A percentile compares a stretch with the other conserved stretches of the same genome.
Evolutionary conservation across 495 filamentous ascomycete species (phyloP).

Genomic region (Hypoxylon lenormandii): DNA sequence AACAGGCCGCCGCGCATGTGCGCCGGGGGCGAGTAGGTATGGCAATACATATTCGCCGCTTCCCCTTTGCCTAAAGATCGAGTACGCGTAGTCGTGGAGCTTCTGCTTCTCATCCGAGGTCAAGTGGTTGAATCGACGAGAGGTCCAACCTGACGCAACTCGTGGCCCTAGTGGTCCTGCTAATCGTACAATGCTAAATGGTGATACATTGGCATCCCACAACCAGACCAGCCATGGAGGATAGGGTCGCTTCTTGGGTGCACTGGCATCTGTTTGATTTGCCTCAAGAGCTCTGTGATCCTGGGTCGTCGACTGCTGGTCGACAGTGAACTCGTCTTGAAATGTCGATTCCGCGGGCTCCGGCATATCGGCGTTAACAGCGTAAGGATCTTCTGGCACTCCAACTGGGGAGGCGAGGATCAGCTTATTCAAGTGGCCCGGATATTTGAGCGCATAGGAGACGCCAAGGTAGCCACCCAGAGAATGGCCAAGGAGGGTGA

Average conservation of each 20-base stretch:
- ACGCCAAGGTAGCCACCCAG: constrained; percentile 94
- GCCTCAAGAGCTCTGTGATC: constrained; percentile 38
- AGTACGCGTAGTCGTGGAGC: constrained; percentile 91
- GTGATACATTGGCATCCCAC: constrained; percentile 97
- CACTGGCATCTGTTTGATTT: constrained; percentile 43
- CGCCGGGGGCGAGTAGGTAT: constrained; percentile 92
- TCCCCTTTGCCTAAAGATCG: constrained; percentile 91
- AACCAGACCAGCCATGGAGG: constrained; percentile 89
- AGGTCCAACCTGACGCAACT: constrained; percentile 94
- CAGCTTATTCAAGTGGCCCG: constrained; percentile 91
- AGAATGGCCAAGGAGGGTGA: constrained; percentile 92
- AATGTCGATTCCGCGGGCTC: constrained; percentile 76
- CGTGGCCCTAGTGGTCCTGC: constrained; percentile 91
- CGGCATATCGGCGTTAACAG: constrained; percentile 82
- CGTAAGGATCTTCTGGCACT: constrained; percentile 94
- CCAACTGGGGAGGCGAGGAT: constrained; percentile 94
- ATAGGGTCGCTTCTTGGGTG: constrained; percentile 66
- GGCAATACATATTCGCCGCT: constrained; percentile 93
- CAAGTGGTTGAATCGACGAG: constrained; percentile 88
- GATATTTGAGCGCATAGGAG: constrained; percentile 95
- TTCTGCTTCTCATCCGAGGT: constrained; percentile 82
- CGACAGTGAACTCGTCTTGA: constrained; percentile 78
- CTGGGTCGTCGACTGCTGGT: constrained; percentile 71
- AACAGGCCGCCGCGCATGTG: constrained; percentile 87
- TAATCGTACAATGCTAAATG: constrained; percentile 89